Conservation (phyloP, 805 yeast species). For the Groenewaldozyma salmanticensis region DNA sequence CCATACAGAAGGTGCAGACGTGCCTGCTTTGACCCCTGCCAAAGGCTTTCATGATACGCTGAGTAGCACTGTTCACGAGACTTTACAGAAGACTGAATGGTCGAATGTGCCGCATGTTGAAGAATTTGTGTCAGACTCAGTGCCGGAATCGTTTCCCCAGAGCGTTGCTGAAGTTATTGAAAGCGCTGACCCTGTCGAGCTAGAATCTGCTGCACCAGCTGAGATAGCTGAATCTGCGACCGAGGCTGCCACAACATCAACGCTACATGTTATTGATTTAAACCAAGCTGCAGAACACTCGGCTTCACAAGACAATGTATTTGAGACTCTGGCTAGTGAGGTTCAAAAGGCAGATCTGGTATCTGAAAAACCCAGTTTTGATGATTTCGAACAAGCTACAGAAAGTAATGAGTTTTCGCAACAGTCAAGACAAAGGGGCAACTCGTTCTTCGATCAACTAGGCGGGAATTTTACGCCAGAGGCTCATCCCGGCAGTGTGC, state of each 20-base stretch:
- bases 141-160: not conserved
- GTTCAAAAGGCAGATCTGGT: not conserved
- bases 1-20: too few species aligned
- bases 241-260: not conserved
- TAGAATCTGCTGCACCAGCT: not conserved
- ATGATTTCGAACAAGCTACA: not conserved
- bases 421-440: not conserved
- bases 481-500: too few species aligned
- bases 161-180: not conserved
- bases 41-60: too few species aligned
- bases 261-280: too few species aligned
- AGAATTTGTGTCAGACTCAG: not conserved
- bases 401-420: not conserved
- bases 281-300: too few species aligned
- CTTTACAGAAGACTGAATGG: too few species aligned
- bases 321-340: too few species aligned
- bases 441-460: constrained; percentile 1
- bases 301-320: too few species aligned
- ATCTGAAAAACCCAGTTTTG: not conserved
- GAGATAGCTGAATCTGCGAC: not conserved
- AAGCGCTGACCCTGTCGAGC: not conserved
- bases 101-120: too few species aligned
- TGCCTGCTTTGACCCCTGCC: too few species aligned
- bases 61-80: too few species aligned
- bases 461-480: too few species aligned